A percentile compares a stretch with the other conserved stretches of the same genome.
These are phyloP conservation scores for Cladosporium sphaerospermum DNA, from an alignment of 2,329 filamentous ascomycete genomes.

Conservation along the genomic window DNA sequence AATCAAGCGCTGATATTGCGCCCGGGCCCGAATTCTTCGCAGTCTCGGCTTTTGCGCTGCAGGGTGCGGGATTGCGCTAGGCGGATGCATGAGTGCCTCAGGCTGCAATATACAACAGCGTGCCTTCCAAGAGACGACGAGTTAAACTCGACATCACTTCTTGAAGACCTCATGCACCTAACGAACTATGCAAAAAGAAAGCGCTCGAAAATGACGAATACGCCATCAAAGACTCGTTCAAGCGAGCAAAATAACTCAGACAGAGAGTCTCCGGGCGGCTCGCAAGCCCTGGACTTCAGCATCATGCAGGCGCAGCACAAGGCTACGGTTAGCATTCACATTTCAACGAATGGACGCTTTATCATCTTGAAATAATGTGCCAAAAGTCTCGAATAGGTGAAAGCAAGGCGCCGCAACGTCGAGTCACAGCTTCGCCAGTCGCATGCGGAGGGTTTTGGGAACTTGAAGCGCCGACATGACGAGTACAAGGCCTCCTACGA, in stretches of 20 bases:
- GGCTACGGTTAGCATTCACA: no score
- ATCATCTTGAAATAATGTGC: not conserved
- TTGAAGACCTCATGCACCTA: not conserved
- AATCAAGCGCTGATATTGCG: not conserved
- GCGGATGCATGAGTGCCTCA: not conserved
- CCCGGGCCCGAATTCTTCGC: not conserved
- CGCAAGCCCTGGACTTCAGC: not conserved
- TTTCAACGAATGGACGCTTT: no score
- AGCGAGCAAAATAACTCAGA: not conserved
- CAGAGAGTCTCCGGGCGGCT: not conserved
- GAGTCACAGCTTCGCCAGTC: slow-evolving; percentile 3
- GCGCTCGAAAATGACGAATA: no score
- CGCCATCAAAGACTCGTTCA: no score
- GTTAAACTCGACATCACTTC: not conserved
- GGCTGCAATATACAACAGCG: not conserved
- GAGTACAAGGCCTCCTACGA: not conserved
- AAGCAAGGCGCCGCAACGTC: not conserved
- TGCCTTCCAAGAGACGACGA: not conserved
- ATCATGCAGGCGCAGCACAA: no score
- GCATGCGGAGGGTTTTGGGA: not conserved
- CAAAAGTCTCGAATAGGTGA: not conserved
- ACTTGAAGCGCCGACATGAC: not conserved
- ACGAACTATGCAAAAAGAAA: no score
- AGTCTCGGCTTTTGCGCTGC: not conserved
- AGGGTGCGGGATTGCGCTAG: not conserved